Evolutionary conservation across 2,329 filamentous ascomycete genomes (phyloP).

Genomic region (Penicillium corylophilum): DNA sequence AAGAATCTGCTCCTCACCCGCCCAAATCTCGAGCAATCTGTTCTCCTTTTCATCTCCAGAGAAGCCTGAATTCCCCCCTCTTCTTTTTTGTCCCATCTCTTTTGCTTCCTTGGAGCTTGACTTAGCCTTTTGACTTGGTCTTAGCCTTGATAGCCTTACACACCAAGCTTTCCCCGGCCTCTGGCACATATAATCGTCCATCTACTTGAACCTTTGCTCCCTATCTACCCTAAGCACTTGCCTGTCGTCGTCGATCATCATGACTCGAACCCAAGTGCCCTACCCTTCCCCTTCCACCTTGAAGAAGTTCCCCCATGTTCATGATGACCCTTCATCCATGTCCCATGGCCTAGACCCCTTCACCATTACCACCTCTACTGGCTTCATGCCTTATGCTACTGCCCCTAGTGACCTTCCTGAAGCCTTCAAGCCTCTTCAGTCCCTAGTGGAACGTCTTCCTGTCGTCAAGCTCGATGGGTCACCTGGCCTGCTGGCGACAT

Average conservation of each 20-base stretch:
- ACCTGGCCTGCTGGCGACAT: slow-evolving; percentile 73
- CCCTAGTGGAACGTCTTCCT: slow-evolving; percentile 73
- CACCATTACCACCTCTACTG: slow-evolving; percentile 48
- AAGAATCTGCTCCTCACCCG: slow-evolving; percentile 38
- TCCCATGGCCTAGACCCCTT: slow-evolving; percentile 47
- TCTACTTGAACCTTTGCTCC: not conserved
- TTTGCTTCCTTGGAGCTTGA: slow-evolving; percentile 12
- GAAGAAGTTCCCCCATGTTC: slow-evolving; percentile 45
- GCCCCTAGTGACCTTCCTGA: slow-evolving; percentile 58
- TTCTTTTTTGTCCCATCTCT: slow-evolving; percentile 19
- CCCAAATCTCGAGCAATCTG: slow-evolving; percentile 20
- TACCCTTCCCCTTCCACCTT: slow-evolving; percentile 36
- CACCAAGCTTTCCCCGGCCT: slow-evolving; percentile 1
- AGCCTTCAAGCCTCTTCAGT: slow-evolving; percentile 71
- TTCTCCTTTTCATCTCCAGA: slow-evolving; percentile 17
- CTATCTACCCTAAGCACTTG: not conserved
- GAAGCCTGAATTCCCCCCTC: slow-evolving; percentile 3
- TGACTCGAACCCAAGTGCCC: slow-evolving; percentile 36
- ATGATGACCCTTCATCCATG: slow-evolving; percentile 43
- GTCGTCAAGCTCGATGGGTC: slow-evolving; percentile 71
- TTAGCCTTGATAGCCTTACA: slow-evolving; percentile 5
- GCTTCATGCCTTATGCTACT: slow-evolving; percentile 45
- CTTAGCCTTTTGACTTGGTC: slow-evolving; percentile 16
- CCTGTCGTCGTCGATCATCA: slow-evolving; percentile 22
- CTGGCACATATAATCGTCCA: not conserved